Evolutionary conservation across 352 stramenopile species (phyloP), one percentile per base, ranked within the genome.

Genomic region (Phytophthora ramorum): DNA sequence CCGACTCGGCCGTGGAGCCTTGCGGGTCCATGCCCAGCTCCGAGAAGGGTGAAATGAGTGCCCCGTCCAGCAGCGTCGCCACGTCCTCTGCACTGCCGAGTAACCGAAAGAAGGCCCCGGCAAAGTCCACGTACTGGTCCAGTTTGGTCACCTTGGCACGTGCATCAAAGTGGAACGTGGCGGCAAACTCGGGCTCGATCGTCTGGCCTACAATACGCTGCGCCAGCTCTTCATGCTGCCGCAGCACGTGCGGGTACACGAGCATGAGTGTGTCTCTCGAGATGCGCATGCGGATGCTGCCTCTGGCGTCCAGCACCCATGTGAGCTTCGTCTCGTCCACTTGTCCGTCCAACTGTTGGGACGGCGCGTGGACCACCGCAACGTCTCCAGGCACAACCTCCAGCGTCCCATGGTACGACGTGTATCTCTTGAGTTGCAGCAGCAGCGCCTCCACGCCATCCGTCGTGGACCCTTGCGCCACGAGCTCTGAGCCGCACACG

Each of bases 181-280:
- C 45, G 0, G 68, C 68, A 17, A 87, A 89, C 14, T 75, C 41
- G 20, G 83, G 83, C 28, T 83, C 65, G 57, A 91, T 89, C 38
- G 82, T 85, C 26, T 86, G 75, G 9, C 83, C 83, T 22, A 90
- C 73, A 7, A 92, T 67, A 24, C 73, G 73, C 44, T 79, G 63
- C 10, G 72, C 76, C 24, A 92, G 64, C n/a, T 49, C 62, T 12
- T 90, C 81, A 48, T 71, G 64, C 67, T 85, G 63, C 13, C 75
- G 50, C 13, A 92, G 61, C 17, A 90, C 74, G 69, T 90, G 81
- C 34, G 83, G 81, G 17, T 87, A 92, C 60, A 92, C 65, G 4
- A 92, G 71, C 77, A 92, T 89, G 17, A 88, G 57, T 12, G 83
- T 88, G 51, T 92, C 83, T 46, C 83, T 73, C 26, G 83, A 92